These are phyloP conservation scores for Lodderomyces elongisporus DNA, from an alignment of 1,139 yeast species.

Conservation along the genomic window DNA sequence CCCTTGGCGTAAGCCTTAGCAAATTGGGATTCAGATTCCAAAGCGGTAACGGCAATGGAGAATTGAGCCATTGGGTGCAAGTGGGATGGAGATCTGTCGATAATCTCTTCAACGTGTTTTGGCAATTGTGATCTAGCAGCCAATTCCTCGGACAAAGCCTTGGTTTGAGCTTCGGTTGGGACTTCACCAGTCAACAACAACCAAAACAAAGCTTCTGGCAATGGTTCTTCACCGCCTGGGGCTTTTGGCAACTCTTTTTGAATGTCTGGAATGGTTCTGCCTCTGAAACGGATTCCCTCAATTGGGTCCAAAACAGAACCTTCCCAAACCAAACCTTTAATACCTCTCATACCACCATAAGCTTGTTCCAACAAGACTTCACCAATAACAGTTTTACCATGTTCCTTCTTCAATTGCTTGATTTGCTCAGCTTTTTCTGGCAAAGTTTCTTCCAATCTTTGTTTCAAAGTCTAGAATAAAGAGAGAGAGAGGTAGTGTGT, in stretches of 20 bases:
- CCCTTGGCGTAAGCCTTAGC: slow-evolving; percentile 91
- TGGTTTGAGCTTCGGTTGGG: slow-evolving; percentile 73
- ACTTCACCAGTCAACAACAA: slow-evolving; percentile 85
- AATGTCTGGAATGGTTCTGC: slow-evolving; percentile 94
- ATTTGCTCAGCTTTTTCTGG: slow-evolving; percentile 92
- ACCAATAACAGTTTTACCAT: slow-evolving; percentile 89
- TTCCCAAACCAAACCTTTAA: slow-evolving; percentile 98
- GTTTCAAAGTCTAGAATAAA: slow-evolving; percentile 59
- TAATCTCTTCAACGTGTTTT: slow-evolving; percentile 74
- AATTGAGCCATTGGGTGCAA: slow-evolving; percentile 98
- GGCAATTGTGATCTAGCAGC: slow-evolving; percentile 86
- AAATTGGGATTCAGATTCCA: slow-evolving; percentile 85
- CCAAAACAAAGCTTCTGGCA: slow-evolving; percentile 94
- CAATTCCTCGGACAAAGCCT: slow-evolving; percentile 71
- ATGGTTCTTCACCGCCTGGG: slow-evolving; percentile 78
- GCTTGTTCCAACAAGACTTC: slow-evolving; percentile 95
- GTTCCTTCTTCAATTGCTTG: slow-evolving; percentile 81
- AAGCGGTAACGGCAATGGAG: slow-evolving; percentile 86
- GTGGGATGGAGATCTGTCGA: slow-evolving; percentile 77
- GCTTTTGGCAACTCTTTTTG: slow-evolving; percentile 91
- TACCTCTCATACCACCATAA: slow-evolving; percentile 99
- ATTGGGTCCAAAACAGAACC: slow-evolving; percentile 97
- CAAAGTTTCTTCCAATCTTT: slow-evolving; percentile 86
- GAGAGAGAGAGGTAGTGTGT: slow-evolving; percentile 1
- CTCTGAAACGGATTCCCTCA: slow-evolving; percentile 98